Conservation (phyloP, 2,329 filamentous ascomycete species). For the Venturia nashicola region DNA sequence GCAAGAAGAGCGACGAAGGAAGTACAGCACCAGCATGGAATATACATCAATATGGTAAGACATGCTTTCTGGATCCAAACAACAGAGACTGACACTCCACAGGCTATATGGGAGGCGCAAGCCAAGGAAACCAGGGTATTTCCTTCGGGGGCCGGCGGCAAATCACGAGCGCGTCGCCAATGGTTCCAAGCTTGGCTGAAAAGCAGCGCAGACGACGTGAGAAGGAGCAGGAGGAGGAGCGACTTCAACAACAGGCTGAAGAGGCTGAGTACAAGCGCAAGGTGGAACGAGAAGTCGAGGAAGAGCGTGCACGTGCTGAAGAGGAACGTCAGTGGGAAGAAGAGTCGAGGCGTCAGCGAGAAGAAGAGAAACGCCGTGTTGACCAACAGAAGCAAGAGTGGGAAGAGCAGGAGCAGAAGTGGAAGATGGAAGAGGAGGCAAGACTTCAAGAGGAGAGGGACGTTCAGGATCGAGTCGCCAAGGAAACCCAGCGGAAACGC, state of each 20-base stretch:
- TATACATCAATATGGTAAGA: conserved; percentile 71
- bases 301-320: conserved; percentile 46
- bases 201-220: conserved; percentile 61
- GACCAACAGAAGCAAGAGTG: conserved; percentile 61
- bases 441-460: conserved; percentile 61
- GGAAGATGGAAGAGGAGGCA: conserved; percentile 65
- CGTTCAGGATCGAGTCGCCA: conserved; percentile 52
- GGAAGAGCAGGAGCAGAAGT: conserved; percentile 65
- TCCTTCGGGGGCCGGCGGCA: conserved; percentile 84
- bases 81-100: background rate
- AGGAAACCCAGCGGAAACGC: conserved; percentile 47
- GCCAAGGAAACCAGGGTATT: conserved; percentile 88
- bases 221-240: conserved; percentile 43
- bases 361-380: conserved; percentile 45
- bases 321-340: conserved; percentile 58
- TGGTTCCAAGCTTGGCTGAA: conserved; percentile 69
- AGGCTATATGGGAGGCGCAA: conserved; percentile 91
- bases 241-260: conserved; percentile 35
- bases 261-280: conserved; percentile 38
- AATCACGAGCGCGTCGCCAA: conserved; percentile 72
- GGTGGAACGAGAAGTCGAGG: conserved; percentile 44
- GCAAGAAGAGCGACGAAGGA: conserved; percentile 68
- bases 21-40: conserved; percentile 89
- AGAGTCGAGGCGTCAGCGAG: conserved; percentile 47
- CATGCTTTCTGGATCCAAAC: background rate